phyloP scores from a whole-genome alignment of 805 yeast genomes.

The Metschnikowia continentalis region DNA sequence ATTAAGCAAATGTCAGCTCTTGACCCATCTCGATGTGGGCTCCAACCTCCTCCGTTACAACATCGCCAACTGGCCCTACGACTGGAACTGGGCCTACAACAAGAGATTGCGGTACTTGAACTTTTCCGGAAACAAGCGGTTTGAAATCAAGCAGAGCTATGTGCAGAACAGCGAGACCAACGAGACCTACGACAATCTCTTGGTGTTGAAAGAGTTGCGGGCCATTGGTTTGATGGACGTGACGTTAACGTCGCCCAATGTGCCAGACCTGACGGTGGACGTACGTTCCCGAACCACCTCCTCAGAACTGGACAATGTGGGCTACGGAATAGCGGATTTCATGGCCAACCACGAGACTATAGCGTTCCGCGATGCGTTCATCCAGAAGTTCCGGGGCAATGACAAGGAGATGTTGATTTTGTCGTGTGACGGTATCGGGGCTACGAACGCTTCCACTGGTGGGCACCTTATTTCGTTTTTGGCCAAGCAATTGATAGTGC shows the following conservation, averaged over 20 bases:
- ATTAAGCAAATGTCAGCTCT: conserved; percentile 57
- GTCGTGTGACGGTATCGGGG: conserved; percentile 26
- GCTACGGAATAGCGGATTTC: conserved; percentile 89
- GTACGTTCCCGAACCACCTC: conserved; percentile 89
- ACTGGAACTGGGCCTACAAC: conserved; percentile 97
- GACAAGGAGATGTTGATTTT: conserved; percentile 73
- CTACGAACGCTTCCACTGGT: not conserved
- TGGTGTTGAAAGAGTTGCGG: conserved; percentile 59
- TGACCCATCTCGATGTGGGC: conserved; percentile 82
- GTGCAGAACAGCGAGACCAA: conserved; percentile 51
- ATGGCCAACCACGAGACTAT: conserved; percentile 65
- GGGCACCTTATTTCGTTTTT: conserved; percentile 68
- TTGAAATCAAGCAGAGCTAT: conserved; percentile 74
- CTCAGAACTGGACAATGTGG: conserved; percentile 66
- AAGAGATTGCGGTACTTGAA: conserved; percentile 71
- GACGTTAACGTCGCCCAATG: conserved; percentile 79
- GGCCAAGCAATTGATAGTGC: conserved; percentile 67
- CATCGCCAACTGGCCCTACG: conserved; percentile 90
- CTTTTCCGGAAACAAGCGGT: conserved; percentile 86
- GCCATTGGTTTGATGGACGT: conserved; percentile 92
- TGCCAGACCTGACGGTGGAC: conserved; percentile 82
- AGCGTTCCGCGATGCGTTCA: conserved; percentile 77
- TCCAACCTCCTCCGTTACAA: conserved; percentile 87
- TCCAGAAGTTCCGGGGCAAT: conserved; percentile 82
- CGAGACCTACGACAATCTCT: conserved; percentile 65